Evolutionary conservation across 129 eudicot species (phyloP), one percentile per base, ranked within the genome.

Genomic region (Erigeron canadensis): DNA sequence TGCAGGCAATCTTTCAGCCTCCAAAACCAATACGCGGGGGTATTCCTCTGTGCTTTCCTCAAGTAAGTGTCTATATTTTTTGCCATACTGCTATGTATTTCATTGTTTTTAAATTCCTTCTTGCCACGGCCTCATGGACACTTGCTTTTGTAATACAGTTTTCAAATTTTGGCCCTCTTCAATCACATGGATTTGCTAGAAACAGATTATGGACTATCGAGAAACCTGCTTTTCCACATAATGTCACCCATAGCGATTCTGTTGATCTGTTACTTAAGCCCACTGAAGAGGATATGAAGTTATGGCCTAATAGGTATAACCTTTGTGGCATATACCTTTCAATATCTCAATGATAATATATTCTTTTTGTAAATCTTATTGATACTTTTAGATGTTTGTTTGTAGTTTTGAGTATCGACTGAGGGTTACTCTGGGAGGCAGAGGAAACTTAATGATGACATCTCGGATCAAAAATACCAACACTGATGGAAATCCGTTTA

Each of bases 21-120:
- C 94, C 91, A 12, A 91, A 80, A 75, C 73, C 91, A 59, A 88
- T 91, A 83, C 94, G 96, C 68, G 98, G 98, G 72, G 98, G 98
- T 51, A 91, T 91, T 84, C 98, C 94, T 70, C 75, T 91, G 76
- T 88, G 96, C 87, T 91, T 91, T 78, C 98, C 98, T 57, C 95
- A 91, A 76, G 98, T 91, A 75, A 59, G 83, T 73, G 67, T 74
- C 73, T 66, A 64, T 50, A 42, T 37, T 66, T 15, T 56, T 40
- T 18, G 40, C 77, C 39, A 60, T 67, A 44, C 39, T 18, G 40
- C 77, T 50, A 60, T 67, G 51, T 42, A 18, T 15, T 46, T 69
- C 69, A n/a, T 48, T 10, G 15, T 40, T 66, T 15, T 57, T 60
- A 61, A 22, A 63, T n/a, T 55, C 21, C 53, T 47, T 38, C 71